phyloP scores from a whole-genome alignment of 495 filamentous ascomycete species.

The Xylaria bambusicola region DNA sequence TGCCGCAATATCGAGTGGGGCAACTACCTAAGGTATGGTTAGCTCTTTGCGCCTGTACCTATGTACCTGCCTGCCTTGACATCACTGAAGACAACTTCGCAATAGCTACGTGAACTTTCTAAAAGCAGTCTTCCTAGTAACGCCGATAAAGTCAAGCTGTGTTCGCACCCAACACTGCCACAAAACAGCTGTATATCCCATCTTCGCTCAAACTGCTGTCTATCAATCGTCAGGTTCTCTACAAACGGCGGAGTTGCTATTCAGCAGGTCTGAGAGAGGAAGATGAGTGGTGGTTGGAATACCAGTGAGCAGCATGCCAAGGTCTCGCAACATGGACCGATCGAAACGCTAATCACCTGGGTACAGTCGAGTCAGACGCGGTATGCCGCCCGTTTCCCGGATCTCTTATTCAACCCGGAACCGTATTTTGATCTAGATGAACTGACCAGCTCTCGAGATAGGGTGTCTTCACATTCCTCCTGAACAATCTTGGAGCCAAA shows the following conservation, averaged over 20 bases:
- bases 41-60: background rate
- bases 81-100: background rate
- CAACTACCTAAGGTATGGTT: background rate
- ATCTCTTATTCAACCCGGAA: background rate
- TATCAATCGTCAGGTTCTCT: background rate
- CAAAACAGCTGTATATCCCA: background rate
- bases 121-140: background rate
- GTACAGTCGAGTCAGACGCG: conserved; percentile 89
- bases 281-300: conserved; percentile 62
- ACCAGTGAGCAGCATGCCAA: conserved; percentile 46
- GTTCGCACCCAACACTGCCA: background rate
- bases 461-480: conserved; percentile 96
- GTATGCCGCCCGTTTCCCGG: conserved; percentile 48
- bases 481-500: conserved; percentile 87
- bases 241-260: conserved; percentile 21
- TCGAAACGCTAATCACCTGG: conserved; percentile 39
- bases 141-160: background rate
- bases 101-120: background rate
- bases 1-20: background rate
- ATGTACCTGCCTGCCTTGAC: background rate
- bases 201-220: conserved; percentile 1
- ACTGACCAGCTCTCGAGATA: conserved; percentile 37
- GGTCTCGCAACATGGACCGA: conserved; percentile 3
- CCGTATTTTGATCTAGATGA: background rate
- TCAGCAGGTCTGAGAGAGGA: conserved; percentile 27